Conservation (phyloP, 805 yeast species). For the Wickerhamomyces bovis region DNA sequence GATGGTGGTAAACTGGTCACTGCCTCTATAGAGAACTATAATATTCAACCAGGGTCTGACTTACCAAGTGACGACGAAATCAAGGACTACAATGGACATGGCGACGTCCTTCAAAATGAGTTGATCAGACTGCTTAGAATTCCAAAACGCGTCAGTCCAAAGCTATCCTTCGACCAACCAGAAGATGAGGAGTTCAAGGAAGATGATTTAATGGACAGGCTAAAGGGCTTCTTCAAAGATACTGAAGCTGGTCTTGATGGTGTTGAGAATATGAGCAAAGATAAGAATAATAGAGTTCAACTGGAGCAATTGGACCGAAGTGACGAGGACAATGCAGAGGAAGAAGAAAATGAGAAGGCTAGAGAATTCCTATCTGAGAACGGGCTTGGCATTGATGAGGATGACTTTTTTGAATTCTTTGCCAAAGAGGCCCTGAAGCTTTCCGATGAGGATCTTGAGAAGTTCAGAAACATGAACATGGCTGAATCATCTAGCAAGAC, state of each 20-base stretch:
- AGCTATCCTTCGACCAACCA: slow-evolving; percentile 9
- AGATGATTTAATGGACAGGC: slow-evolving; percentile 21
- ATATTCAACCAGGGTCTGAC: neutral
- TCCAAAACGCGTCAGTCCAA: slow-evolving; percentile 16
- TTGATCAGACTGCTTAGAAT: slow-evolving; percentile 18
- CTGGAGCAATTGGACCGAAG: neutral
- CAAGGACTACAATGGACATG: slow-evolving; percentile 8
- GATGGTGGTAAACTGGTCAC: slow-evolving; percentile 7
- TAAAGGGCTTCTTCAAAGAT: slow-evolving; percentile 22
- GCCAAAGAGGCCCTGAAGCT: slow-evolving; percentile 48
- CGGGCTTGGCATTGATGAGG: slow-evolving; percentile 49
- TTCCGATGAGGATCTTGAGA: slow-evolving; percentile 38
- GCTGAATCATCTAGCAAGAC: neutral
- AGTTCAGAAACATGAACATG: slow-evolving; percentile 21
- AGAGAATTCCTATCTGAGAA: slow-evolving; percentile 26
- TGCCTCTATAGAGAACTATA: neutral
- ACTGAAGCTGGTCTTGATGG: slow-evolving; percentile 21
- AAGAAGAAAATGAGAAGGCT: slow-evolving; percentile 20
- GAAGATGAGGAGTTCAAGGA: slow-evolving; percentile 9
- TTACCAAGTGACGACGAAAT: slow-evolving; percentile 14
- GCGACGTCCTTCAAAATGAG: slow-evolving; percentile 25
- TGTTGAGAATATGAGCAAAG: slow-evolving; percentile 9
- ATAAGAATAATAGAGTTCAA: neutral
- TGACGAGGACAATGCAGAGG: slow-evolving; percentile 12
- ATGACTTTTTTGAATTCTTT: slow-evolving; percentile 64